phyloP scores from a whole-genome alignment of 805 yeast species.

The Ogataea chonburiensis region DNA sequence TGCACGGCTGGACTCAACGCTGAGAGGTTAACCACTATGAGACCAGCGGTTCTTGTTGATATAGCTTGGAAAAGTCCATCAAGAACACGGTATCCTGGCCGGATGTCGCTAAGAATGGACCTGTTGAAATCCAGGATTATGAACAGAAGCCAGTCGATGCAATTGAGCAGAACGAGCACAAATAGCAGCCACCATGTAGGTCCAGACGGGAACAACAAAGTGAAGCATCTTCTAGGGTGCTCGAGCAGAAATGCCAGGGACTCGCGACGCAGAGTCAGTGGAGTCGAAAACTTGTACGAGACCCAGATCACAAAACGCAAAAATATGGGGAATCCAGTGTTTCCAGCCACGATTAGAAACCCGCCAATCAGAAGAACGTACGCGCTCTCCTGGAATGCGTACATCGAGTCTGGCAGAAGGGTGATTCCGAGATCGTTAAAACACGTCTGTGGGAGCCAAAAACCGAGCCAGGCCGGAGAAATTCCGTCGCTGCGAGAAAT shows the following conservation, averaged over 20 bases:
- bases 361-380: conserved; percentile 63
- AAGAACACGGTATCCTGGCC: conserved; percentile 67
- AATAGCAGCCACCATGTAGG: conserved; percentile 95
- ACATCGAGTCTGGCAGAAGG: conserved; percentile 78
- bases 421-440: conserved; percentile 88
- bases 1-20: conserved; percentile 85
- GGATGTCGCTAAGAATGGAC: conserved; percentile 47
- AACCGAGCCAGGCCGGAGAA: conserved; percentile 89
- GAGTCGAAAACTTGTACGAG: conserved; percentile 63
- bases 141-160: conserved; percentile 76
- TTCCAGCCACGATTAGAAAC: conserved; percentile 83
- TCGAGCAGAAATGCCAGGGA: conserved; percentile 83
- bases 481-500: conserved; percentile 56
- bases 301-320: conserved; percentile 83
- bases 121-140: conserved; percentile 70
- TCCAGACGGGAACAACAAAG: conserved; percentile 83
- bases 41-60: conserved; percentile 93
- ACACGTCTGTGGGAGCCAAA: conserved; percentile 74
- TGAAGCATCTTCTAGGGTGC: conserved; percentile 96
- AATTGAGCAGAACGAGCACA: conserved; percentile 70
- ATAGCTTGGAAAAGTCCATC: conserved; percentile 90
- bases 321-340: conserved; percentile 89
- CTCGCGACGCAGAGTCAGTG: conserved; percentile 63
- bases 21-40: conserved; percentile 68
- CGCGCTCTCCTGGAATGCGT: conserved; percentile 57